These are phyloP conservation scores for Teratosphaeria zuluensis DNA, from an alignment of 2,329 filamentous ascomycete species.

Conservation along the genomic window DNA sequence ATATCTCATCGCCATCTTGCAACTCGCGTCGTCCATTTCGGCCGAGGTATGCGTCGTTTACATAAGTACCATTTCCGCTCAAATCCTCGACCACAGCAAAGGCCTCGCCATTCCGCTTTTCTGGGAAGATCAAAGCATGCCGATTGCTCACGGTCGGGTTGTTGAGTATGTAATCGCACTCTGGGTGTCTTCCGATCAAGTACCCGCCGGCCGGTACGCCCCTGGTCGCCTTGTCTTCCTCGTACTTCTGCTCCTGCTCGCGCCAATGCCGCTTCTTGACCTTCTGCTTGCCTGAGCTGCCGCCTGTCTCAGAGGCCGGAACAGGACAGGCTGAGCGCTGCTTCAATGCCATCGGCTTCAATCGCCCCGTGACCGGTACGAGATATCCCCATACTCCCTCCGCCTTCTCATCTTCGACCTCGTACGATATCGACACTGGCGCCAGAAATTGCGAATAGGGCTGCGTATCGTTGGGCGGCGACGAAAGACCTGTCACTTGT, in stretches of 20 bases:
- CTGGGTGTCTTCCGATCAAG: constrained; percentile 81
- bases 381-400: constrained; percentile 96
- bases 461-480: constrained; percentile 68
- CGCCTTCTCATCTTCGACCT: constrained; percentile 72
- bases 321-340: constrained; percentile 62
- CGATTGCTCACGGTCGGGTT: constrained; percentile 80
- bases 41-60: constrained; percentile 84
- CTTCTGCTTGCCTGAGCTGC: constrained; percentile 33
- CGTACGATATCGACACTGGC: constrained; percentile 61
- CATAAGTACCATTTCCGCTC: constrained; percentile 91
- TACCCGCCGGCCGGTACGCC: constrained; percentile 69
- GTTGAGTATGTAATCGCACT: constrained; percentile 66
- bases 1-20: constrained; percentile 82
- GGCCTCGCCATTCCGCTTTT: constrained; percentile 48
- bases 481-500: constrained; percentile 38
- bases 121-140: constrained; percentile 60
- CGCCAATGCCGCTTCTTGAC: constrained; percentile 45
- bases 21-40: constrained; percentile 86
- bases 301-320: constrained; percentile 32
- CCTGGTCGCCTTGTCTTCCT: constrained; percentile 39
- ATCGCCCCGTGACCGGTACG: constrained; percentile 57
- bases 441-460: constrained; percentile 72
- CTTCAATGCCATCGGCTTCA: constrained; percentile 60
- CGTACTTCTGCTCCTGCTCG: constrained; percentile 52
- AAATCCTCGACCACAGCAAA: constrained; percentile 80